Percentiles rank a stretch among this genome's conserved stretches.
phyloP scores from a whole-genome alignment of 2,329 filamentous ascomycete genomes.

The Cladosporium oxysporum region DNA sequence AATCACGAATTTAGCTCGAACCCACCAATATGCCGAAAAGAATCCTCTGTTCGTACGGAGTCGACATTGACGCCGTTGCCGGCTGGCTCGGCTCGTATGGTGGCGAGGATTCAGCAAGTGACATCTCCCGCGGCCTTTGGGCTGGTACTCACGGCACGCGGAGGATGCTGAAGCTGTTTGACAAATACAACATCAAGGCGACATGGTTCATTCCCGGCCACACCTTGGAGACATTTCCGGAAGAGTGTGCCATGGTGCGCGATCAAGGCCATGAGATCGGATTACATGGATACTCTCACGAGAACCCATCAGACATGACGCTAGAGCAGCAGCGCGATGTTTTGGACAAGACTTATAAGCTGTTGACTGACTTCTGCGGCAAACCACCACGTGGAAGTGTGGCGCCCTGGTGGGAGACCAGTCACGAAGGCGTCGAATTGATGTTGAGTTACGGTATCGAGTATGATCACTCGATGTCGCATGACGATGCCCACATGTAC shows the following conservation, averaged over 20 bases:
- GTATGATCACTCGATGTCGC: slow-evolving; percentile 67
- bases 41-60: slow-evolving; percentile 33
- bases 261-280: slow-evolving; percentile 66
- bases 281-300: slow-evolving; percentile 71
- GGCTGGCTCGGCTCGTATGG: slow-evolving; percentile 75
- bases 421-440: slow-evolving; percentile 64
- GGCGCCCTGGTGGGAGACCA: slow-evolving; percentile 73
- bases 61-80: slow-evolving; percentile 72
- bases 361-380: slow-evolving; percentile 67
- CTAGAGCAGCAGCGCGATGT: slow-evolving; percentile 73
- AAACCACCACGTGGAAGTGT: slow-evolving; percentile 71
- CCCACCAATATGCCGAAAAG: slow-evolving; percentile 12
- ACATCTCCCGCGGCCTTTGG: slow-evolving; percentile 68
- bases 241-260: slow-evolving; percentile 61
- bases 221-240: slow-evolving; percentile 63
- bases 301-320: slow-evolving; percentile 70
- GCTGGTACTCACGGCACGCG: slow-evolving; percentile 66
- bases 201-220: slow-evolving; percentile 66
- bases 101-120: slow-evolving; percentile 68
- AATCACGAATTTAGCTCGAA: neutral
- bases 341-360: slow-evolving; percentile 68
- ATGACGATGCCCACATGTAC: slow-evolving; percentile 64
- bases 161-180: slow-evolving; percentile 68
- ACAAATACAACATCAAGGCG: slow-evolving; percentile 69
- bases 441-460: slow-evolving; percentile 66